A percentile compares a stretch with the other conserved stretches of the same genome.
phyloP scores from a whole-genome alignment of 768 basidiomycete genomes.

The Naganishia vishniacii region DNA sequence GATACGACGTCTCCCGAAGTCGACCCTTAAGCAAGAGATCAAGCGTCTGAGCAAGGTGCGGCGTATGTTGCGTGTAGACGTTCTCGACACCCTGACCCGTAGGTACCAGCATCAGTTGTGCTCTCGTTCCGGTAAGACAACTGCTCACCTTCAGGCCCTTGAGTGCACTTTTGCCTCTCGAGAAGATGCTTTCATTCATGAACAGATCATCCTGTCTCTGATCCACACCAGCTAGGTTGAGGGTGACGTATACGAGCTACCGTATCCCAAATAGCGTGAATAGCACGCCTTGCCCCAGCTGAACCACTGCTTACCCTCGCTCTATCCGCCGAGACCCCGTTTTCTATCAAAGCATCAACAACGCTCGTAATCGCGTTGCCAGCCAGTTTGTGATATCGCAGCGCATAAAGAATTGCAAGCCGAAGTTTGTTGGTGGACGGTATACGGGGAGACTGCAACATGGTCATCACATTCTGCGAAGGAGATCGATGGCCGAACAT shows the following conservation, averaged over 20 bases:
- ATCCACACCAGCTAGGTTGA: constrained; percentile 90
- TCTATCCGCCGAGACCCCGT: constrained; percentile 55
- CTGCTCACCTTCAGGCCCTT: constrained; percentile 80
- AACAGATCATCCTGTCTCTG: constrained; percentile 97
- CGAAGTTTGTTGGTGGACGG: constrained; percentile 78
- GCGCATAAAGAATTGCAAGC: constrained; percentile 81
- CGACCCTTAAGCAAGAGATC: constrained; percentile 82
- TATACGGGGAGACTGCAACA: constrained; percentile 64
- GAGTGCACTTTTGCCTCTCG: constrained; percentile 85
- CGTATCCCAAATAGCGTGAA: background rate
- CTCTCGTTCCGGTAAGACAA: background rate
- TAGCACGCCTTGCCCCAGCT: background rate
- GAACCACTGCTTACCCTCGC: constrained; percentile 30
- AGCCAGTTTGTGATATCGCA: constrained; percentile 88
- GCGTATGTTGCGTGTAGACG: constrained; percentile 94
- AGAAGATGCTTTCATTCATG: constrained; percentile 87
- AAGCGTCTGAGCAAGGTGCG: constrained; percentile 84
- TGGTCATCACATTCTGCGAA: constrained; percentile 69
- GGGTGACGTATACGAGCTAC: constrained; percentile 83
- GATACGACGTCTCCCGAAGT: constrained; percentile 79
- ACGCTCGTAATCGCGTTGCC: constrained; percentile 68
- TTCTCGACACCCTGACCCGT: constrained; percentile 85
- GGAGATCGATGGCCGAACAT: no score
- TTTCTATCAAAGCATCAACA: constrained; percentile 47
- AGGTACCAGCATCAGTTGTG: constrained; percentile 24